Conservation (phyloP, 208 protist species). For the Leishmania turanica region DNA sequence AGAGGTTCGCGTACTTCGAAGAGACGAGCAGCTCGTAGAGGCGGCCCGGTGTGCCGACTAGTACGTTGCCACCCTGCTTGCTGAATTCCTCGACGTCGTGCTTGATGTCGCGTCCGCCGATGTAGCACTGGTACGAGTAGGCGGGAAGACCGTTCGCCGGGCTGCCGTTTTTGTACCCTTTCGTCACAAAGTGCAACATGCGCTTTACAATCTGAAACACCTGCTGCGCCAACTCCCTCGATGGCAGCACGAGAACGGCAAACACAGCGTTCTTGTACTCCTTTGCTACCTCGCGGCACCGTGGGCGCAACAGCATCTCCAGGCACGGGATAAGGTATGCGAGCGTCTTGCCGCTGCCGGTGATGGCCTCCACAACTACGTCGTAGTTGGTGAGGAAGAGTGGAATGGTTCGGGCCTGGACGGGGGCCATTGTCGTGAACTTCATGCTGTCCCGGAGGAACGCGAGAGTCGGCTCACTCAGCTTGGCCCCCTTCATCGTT, state of each 20-base stretch:
- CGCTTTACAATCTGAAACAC: slow-evolving; percentile 77
- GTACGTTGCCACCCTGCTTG: slow-evolving; percentile 81
- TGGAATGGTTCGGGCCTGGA: slow-evolving; percentile 92
- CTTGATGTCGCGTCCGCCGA: slow-evolving; percentile 88
- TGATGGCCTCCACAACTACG: slow-evolving; percentile 94
- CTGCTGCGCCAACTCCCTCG: slow-evolving; percentile 96
- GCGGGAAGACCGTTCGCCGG: slow-evolving; percentile 42
- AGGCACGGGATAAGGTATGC: slow-evolving; percentile 92
- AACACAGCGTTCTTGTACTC: slow-evolving; percentile 78
- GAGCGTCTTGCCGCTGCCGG: slow-evolving; percentile 95
- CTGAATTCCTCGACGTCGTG: slow-evolving; percentile 82
- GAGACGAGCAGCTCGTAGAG: slow-evolving; percentile 92
- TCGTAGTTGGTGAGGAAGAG: slow-evolving; percentile 91
- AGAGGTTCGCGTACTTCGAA: slow-evolving; percentile 73
- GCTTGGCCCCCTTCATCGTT: slow-evolving; percentile 76
- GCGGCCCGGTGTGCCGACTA: slow-evolving; percentile 92
- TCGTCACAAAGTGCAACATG: slow-evolving; percentile 77
- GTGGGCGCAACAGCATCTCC: slow-evolving; percentile 82
- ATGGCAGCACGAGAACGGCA: slow-evolving; percentile 90
- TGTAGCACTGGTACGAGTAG: slow-evolving; percentile 89
- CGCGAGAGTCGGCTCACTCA: slow-evolving; percentile 55
- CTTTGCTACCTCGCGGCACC: slow-evolving; percentile 48
- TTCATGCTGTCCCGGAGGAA: slow-evolving; percentile 72
- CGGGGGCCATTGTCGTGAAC: slow-evolving; percentile 90
- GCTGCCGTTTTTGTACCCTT: slow-evolving; percentile 47